phyloP scores from a whole-genome alignment of 345 rosid genomes.

The Ceriops tagal region DNA sequence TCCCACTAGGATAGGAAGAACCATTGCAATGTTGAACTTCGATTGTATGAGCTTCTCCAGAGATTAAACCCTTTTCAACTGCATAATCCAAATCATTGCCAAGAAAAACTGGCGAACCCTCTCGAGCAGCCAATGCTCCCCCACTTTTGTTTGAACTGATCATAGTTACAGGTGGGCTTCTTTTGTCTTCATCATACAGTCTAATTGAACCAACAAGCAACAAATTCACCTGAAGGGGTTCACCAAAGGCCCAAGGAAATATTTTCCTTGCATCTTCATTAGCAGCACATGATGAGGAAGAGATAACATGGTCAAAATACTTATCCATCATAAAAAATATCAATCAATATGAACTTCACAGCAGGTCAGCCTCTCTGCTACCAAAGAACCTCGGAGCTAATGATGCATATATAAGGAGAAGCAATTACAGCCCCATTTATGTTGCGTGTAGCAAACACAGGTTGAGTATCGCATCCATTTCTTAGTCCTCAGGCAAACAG shows the following conservation, averaged over 20 bases:
- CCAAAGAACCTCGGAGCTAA: neutral
- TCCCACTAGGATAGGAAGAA: slow-evolving; percentile 10
- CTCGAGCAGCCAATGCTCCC: slow-evolving; percentile 24
- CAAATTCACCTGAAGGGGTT: slow-evolving; percentile 18
- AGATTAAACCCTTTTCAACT: slow-evolving; percentile 22
- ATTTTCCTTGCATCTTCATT: slow-evolving; percentile 29
- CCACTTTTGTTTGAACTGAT: slow-evolving; percentile 18
- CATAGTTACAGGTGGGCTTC: slow-evolving; percentile 20
- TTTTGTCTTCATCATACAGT: slow-evolving; percentile 16
- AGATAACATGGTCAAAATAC: slow-evolving; percentile 29
- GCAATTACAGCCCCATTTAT: no score
- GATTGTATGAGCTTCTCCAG: slow-evolving; percentile 17
- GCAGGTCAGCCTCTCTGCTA: neutral
- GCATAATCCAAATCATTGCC: slow-evolving; percentile 22
- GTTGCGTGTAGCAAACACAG: no score
- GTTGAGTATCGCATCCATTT: no score
- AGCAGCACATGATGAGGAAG: slow-evolving; percentile 25
- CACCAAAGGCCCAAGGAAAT: slow-evolving; percentile 29
- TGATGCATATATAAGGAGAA: no score
- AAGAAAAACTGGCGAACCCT: slow-evolving; percentile 24
- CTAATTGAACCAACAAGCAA: slow-evolving; percentile 22
- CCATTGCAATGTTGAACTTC: slow-evolving; percentile 19
- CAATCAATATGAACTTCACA: neutral
- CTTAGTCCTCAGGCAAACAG: no score
- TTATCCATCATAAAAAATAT: slow-evolving; percentile 37